Base-by-base conservation (phyloP, 768 basidiomycete genomes). In the Russula ochroleuca region DNA sequence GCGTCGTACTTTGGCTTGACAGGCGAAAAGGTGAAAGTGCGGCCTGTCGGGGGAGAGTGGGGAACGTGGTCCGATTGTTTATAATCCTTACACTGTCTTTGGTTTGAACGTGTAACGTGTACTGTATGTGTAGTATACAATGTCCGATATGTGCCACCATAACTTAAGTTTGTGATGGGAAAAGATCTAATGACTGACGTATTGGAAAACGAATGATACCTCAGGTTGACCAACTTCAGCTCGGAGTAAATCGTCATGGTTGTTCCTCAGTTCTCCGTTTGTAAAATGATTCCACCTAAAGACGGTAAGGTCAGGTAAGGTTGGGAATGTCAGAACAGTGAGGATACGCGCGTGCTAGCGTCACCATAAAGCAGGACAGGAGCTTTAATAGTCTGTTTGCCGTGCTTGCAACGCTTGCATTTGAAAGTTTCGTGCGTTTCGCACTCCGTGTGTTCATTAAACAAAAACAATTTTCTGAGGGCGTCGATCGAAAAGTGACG, bases 381-480 rank as follows among this genome's bases (percentile, higher is more conserved):
- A 4, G 92, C 80, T 75, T 96, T 98, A 70, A 84, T 79, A 49
- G 81, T 71, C 73, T 98, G 97, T 70, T 83, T 88, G 21, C 93
- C 94, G 66, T 94, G 80, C 75, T 83, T 88, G 74, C 94, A 96
- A 56, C 92, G 82, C 73, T 91, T 92, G 76, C 93, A 95, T 75
- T 98, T 98, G 83, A 96, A 98, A 9, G 94, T 95, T 71, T 98
- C 96, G 70, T 99, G 97, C 38, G 97, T 98, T 72, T 98, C 94
- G 69, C 90, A 93, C 11, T 85, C 73, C 7, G 94, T 95, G 52
- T 83, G 76, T 68, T 94, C 87, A 61, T 95, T 94, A 78, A 94
- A 95, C 40, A 84, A 79, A 80, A 99, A 99, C 48, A 99, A 79
- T 72, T 98, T 89, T 47, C 94, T 81, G 33, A 99, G 83, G 19